phyloP scores from a whole-genome alignment of 2,329 filamentous ascomycete species.

The Cladosporium sp. region DNA sequence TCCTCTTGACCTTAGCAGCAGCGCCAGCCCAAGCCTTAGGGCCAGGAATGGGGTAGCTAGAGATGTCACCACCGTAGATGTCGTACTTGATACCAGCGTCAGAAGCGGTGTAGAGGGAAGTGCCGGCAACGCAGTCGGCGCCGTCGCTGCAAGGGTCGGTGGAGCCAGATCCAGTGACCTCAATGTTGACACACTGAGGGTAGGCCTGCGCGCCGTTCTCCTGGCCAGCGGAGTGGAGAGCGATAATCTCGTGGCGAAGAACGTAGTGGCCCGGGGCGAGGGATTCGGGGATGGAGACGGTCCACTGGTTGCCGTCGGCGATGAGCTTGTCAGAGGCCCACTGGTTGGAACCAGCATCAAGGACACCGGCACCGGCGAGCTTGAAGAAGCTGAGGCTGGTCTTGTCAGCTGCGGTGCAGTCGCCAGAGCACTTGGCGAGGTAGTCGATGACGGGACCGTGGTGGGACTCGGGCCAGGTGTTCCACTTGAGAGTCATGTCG shows the following conservation, averaged over 20 bases:
- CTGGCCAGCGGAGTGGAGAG: constrained; percentile 51
- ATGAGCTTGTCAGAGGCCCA: constrained; percentile 56
- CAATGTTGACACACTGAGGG: constrained; percentile 52
- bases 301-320: constrained; percentile 18
- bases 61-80: constrained; percentile 47
- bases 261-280: constrained; percentile 57
- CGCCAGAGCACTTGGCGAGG: constrained; percentile 54
- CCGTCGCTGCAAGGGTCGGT: constrained; percentile 10
- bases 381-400: constrained; percentile 58
- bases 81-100: constrained; percentile 56
- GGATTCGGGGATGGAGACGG: constrained; percentile 50
- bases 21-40: constrained; percentile 30
- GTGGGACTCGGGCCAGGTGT: constrained; percentile 62
- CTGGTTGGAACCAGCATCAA: constrained; percentile 36
- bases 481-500: constrained; percentile 7
- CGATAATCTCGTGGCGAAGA: constrained; percentile 57
- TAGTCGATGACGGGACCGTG: constrained; percentile 62
- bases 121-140: constrained; percentile 33
- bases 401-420: constrained; percentile 54
- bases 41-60: constrained; percentile 47
- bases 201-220: constrained; percentile 13
- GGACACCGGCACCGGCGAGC: constrained; percentile 55
- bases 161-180: constrained; percentile 51
- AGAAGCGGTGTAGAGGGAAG: constrained; percentile 50
- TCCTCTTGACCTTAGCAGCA: constrained; percentile 9